These are phyloP conservation scores for Gaeumannomyces tritici DNA, from an alignment of 2,329 filamentous ascomycete genomes.

Conservation along the genomic window DNA sequence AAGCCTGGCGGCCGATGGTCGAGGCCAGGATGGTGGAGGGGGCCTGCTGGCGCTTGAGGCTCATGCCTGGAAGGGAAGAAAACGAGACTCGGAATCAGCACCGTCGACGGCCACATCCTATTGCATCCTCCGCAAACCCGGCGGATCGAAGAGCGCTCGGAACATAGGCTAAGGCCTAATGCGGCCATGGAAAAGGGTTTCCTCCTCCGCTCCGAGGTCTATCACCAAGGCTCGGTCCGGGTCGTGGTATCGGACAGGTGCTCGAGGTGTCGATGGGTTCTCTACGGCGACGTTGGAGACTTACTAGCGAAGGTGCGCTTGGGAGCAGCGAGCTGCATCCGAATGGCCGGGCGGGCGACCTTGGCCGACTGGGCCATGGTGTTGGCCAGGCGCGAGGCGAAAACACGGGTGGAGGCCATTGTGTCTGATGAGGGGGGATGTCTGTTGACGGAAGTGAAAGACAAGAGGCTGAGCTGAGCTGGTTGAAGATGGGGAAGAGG, in stretches of 20 bases:
- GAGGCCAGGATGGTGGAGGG: slow-evolving; percentile 57
- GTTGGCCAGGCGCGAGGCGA: slow-evolving; percentile 68
- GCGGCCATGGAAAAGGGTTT: neutral
- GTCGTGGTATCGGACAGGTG: neutral
- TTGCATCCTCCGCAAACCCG: neutral
- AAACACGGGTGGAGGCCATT: slow-evolving; percentile 73
- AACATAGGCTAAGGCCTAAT: neutral
- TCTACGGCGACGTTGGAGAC: slow-evolving; percentile 18
- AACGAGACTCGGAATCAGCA: slow-evolving; percentile 9
- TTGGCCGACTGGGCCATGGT: slow-evolving; percentile 66
- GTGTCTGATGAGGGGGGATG: slow-evolving; percentile 47
- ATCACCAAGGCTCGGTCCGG: neutral
- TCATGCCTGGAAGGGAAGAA: slow-evolving; percentile 6
- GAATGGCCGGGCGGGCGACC: slow-evolving; percentile 68
- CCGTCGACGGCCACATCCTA: neutral
- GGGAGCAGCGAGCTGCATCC: slow-evolving; percentile 54
- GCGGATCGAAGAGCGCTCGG: neutral
- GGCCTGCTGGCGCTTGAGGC: slow-evolving; percentile 62
- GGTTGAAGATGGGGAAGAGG: slow-evolving; percentile 1
- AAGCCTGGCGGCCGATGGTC: slow-evolving; percentile 46
- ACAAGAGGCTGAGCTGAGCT: slow-evolving; percentile 12
- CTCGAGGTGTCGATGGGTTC: neutral
- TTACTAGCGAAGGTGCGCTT: slow-evolving; percentile 71
- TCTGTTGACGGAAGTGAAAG: slow-evolving; percentile 24
- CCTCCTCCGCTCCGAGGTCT: neutral